phyloP scores from a whole-genome alignment of 768 basidiomycete species.

The Termitomyces sp. region DNA sequence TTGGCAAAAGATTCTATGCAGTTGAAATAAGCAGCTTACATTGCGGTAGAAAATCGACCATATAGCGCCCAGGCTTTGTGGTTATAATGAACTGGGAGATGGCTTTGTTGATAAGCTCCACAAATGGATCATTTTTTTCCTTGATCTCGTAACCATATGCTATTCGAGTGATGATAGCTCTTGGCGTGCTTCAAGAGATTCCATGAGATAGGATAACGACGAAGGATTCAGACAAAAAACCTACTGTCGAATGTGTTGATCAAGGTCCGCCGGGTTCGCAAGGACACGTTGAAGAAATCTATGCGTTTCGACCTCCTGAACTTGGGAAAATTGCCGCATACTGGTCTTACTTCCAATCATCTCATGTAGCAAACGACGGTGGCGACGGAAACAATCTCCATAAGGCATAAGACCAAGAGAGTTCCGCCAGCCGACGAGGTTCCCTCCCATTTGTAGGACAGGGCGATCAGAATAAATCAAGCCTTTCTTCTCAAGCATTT shows the following conservation, averaged over 20 bases:
- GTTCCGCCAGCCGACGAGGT: conserved; percentile 55
- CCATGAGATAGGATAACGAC: conserved; percentile 1
- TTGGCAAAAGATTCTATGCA: too few species aligned
- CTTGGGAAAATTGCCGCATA: conserved; percentile 39
- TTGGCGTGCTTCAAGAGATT: conserved; percentile 36
- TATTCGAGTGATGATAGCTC: conserved; percentile 48
- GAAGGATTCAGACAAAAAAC: conserved; percentile 14
- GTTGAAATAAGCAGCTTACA: not conserved
- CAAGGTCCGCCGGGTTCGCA: conserved; percentile 41
- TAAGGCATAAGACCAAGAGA: conserved; percentile 50
- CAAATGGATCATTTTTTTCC: conserved; percentile 46
- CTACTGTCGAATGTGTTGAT: conserved; percentile 46
- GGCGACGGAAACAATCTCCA: conserved; percentile 49
- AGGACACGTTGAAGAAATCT: conserved; percentile 45
- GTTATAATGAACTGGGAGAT: not conserved
- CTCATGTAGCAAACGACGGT: conserved; percentile 47
- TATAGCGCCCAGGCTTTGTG: not conserved
- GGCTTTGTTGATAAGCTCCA: conserved; percentile 33
- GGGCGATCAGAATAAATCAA: conserved; percentile 64
- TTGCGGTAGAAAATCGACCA: not conserved
- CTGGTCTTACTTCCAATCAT: conserved; percentile 41
- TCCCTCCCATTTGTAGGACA: conserved; percentile 46
- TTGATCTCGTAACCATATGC: conserved; percentile 52
- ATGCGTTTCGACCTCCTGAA: conserved; percentile 43
- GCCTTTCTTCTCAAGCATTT: conserved; percentile 61